A percentile compares a stretch with the other conserved stretches of the same genome.
phyloP scores from a whole-genome alignment of 768 basidiomycete species.

The Mycena epipterygia region DNA sequence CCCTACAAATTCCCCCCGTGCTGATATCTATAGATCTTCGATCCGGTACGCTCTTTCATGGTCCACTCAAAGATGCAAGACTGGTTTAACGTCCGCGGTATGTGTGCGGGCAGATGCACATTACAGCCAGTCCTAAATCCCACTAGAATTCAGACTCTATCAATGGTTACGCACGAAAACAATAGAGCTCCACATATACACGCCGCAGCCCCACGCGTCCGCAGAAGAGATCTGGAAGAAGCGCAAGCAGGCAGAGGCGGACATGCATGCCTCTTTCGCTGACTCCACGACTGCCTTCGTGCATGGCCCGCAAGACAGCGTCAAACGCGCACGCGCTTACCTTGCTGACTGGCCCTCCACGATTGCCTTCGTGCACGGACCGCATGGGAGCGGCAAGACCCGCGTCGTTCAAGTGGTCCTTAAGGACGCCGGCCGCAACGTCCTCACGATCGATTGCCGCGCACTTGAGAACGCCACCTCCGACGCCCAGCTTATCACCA shows the following conservation, averaged over 20 bases:
- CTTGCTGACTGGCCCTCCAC: slow-evolving; percentile 84
- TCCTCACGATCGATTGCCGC: slow-evolving; percentile 87
- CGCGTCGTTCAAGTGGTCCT: slow-evolving; percentile 69
- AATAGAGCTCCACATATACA: slow-evolving; percentile 58
- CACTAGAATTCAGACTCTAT: slow-evolving; percentile 76
- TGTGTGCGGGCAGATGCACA: slow-evolving; percentile 21
- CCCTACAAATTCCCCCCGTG: not conserved
- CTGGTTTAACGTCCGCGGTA: slow-evolving; percentile 87
- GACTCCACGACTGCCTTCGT: no score
- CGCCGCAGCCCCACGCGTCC: slow-evolving; percentile 43
- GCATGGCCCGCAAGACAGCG: no score
- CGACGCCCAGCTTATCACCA: slow-evolving; percentile 75
- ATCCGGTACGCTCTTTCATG: slow-evolving; percentile 89
- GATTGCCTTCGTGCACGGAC: slow-evolving; percentile 84
- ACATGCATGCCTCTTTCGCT: no score
- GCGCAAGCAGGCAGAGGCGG: slow-evolving; percentile 79
- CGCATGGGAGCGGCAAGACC: slow-evolving; percentile 88
- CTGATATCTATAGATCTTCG: slow-evolving; percentile 77
- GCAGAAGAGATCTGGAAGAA: slow-evolving; percentile 83
- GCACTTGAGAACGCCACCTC: slow-evolving; percentile 77
- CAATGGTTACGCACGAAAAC: slow-evolving; percentile 81
- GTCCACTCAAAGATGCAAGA: slow-evolving; percentile 86
- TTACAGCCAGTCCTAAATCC: not conserved
- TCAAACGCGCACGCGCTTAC: no score
- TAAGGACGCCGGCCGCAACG: slow-evolving; percentile 67